Evolutionary conservation across 495 filamentous ascomycete species (phyloP).

Genomic region (Podospora bellae-mahoneyi): DNA sequence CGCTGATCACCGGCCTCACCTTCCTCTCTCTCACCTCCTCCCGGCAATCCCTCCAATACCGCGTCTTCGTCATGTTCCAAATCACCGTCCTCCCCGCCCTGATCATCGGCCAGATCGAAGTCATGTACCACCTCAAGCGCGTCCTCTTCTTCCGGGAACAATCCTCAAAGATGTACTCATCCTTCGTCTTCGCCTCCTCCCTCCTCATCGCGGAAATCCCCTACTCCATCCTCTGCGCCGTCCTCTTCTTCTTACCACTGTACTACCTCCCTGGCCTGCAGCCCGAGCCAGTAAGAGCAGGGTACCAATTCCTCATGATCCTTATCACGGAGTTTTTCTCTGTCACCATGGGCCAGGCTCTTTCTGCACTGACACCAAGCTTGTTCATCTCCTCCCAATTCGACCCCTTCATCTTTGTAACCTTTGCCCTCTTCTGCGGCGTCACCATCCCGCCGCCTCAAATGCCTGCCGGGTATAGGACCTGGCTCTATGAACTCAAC

Average conservation of each 20-base stretch:
- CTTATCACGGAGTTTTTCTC: constrained; percentile 73
- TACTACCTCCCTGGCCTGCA: constrained; percentile 71
- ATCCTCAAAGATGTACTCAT: constrained; percentile 72
- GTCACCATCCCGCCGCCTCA: constrained; percentile 71
- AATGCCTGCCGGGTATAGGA: constrained; percentile 74
- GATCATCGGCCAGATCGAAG: constrained; percentile 73
- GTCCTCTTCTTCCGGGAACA: constrained; percentile 76
- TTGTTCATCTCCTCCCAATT: constrained; percentile 68
- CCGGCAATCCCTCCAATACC: constrained; percentile 67
- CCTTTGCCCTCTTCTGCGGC: constrained; percentile 80
- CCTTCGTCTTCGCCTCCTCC: constrained; percentile 65
- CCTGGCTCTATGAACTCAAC: constrained; percentile 78
- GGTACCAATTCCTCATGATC: constrained; percentile 80
- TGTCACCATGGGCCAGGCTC: constrained; percentile 66
- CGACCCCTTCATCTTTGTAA: constrained; percentile 76
- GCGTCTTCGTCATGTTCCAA: constrained; percentile 82
- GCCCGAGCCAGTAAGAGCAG: constrained; percentile 54
- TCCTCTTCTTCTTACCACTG: constrained; percentile 69
- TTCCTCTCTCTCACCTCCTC: constrained; percentile 68
- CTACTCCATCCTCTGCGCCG: constrained; percentile 69
- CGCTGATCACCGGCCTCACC: constrained; percentile 68
- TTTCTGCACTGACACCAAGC: constrained; percentile 66
- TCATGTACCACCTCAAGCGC: constrained; percentile 71
- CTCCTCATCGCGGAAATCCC: constrained; percentile 75
- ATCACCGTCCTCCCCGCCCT: constrained; percentile 71